These are phyloP conservation scores for Purpureocillium takamizusanense DNA, from an alignment of 2,329 filamentous ascomycete species.

Conservation along the genomic window DNA sequence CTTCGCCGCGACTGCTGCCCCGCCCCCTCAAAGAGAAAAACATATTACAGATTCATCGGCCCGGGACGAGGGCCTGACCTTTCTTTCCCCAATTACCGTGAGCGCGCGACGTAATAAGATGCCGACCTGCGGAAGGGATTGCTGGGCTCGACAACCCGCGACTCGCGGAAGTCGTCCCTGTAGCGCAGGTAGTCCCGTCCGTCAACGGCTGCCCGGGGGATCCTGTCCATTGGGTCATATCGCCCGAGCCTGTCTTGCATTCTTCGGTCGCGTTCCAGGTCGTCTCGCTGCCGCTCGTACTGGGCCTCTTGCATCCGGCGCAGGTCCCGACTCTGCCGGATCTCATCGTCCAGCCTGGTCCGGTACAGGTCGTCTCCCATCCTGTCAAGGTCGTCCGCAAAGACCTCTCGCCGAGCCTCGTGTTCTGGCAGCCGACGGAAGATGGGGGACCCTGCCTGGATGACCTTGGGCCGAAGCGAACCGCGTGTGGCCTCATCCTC, in stretches of 20 bases:
- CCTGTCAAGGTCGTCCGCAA: neutral
- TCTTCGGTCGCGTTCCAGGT: neutral
- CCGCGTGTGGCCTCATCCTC: neutral
- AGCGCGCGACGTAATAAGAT: too few species aligned
- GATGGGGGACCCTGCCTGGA: neutral
- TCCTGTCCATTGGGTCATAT: neutral
- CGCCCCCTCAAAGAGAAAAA: too few species aligned
- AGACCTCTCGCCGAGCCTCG: neutral
- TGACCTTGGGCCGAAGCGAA: neutral
- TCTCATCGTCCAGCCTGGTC: neutral
- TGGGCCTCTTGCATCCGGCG: neutral
- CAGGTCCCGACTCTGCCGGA: neutral
- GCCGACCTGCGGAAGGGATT: too few species aligned
- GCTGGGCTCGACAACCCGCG: too few species aligned
- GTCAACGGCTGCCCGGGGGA: neutral
- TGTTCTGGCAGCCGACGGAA: neutral
- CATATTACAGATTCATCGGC: too few species aligned
- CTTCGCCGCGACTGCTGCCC: too few species aligned
- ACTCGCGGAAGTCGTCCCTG: neutral
- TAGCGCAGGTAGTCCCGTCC: neutral
- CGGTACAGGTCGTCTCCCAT: neutral
- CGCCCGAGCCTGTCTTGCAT: conserved; percentile 1
- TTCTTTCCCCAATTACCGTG: too few species aligned
- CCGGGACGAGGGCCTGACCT: too few species aligned
- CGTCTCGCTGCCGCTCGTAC: neutral